Conservation (phyloP, 768 basidiomycete species). For the Psilocybe subaeruginosa region DNA sequence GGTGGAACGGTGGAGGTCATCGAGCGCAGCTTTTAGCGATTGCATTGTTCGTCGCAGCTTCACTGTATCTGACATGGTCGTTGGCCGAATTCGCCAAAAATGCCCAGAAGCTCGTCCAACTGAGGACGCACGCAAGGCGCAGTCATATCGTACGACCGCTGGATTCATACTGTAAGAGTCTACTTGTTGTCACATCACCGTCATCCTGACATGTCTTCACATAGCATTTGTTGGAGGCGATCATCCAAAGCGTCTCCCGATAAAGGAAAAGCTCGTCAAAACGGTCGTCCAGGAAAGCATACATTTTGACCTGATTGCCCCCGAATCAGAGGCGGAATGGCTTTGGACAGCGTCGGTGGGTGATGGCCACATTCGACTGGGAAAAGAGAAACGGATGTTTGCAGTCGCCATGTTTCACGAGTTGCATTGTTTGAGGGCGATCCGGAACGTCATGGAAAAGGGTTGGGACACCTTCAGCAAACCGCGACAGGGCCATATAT, state of each 20-base stretch:
- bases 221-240: slow-evolving; percentile 30
- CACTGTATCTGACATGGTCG: slow-evolving; percentile 32
- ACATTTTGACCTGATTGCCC: slow-evolving; percentile 28
- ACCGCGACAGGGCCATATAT: slow-evolving; percentile 29
- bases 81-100: slow-evolving; percentile 21
- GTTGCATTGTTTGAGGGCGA: slow-evolving; percentile 44
- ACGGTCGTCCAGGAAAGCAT: slow-evolving; percentile 31
- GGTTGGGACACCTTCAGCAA: slow-evolving; percentile 23
- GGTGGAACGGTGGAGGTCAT: slow-evolving; percentile 9
- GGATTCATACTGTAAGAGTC: slow-evolving; percentile 25
- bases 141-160: slow-evolving; percentile 18
- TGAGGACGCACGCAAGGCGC: slow-evolving; percentile 18
- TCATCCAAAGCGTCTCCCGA: slow-evolving; percentile 30
- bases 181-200: neutral
- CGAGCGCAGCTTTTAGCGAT: slow-evolving; percentile 24
- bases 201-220: neutral
- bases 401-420: slow-evolving; percentile 48
- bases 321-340: slow-evolving; percentile 32
- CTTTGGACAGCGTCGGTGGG: slow-evolving; percentile 30
- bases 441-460: slow-evolving; percentile 30
- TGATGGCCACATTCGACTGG: slow-evolving; percentile 29
- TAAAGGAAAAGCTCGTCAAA: slow-evolving; percentile 27
- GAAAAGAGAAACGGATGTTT: slow-evolving; percentile 33
- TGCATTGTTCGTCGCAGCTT: slow-evolving; percentile 18
- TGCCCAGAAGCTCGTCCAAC: slow-evolving; percentile 21